A percentile compares a stretch with the other conserved stretches of the same genome.
These are phyloP conservation scores for Oryza meridionalis DNA, from an alignment of 176 grass and related monocot species.

Conservation along the genomic window DNA sequence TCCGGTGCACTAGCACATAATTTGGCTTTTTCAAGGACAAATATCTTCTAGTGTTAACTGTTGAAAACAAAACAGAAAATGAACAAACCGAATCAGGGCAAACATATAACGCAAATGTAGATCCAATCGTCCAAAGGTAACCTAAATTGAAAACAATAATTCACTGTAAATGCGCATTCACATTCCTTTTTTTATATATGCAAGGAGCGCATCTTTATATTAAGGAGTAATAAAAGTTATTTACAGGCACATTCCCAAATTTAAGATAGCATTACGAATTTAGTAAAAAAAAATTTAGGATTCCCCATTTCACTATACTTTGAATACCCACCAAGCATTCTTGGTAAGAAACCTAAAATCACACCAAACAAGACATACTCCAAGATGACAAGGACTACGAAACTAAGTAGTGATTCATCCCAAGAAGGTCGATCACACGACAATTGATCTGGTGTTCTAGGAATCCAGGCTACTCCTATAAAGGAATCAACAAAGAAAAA, in stretches of 20 bases:
- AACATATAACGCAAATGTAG: not conserved
- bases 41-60: not conserved
- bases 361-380: not conserved
- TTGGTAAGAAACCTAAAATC: not conserved
- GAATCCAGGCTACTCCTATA: not conserved
- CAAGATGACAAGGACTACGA: not conserved
- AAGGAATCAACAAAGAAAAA: not conserved
- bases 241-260: not conserved
- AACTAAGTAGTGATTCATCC: not conserved
- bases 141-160: not conserved
- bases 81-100: constrained; percentile 21
- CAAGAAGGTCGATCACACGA: not conserved
- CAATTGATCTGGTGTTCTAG: not conserved
- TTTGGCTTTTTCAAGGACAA: not conserved
- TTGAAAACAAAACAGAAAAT: constrained; percentile 1
- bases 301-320: not conserved
- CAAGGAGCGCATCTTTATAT: no score
- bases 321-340: not conserved
- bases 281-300: not conserved
- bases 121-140: not conserved
- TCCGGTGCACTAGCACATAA: not conserved
- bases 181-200: no score
- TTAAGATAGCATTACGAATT: not conserved
- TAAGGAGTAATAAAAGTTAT: no score
- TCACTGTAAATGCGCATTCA: not conserved